Conservation (phyloP, 2,329 filamentous ascomycete genomes). For the Setomelanomma holmii region DNA sequence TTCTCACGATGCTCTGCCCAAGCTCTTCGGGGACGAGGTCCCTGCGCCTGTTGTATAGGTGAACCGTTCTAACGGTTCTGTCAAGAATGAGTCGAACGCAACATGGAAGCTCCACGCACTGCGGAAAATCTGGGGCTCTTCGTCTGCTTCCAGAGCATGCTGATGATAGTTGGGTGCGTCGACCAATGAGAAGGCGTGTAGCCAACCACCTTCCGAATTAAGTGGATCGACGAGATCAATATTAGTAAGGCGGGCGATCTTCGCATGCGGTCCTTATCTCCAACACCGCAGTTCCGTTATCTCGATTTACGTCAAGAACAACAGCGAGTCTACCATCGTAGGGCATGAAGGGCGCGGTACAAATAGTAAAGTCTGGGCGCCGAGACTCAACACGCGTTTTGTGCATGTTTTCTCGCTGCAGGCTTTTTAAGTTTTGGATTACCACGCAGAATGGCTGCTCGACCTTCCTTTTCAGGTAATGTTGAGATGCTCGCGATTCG, state of each 20-base stretch:
- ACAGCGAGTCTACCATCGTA: conserved; percentile 7
- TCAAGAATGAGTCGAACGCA: conserved; percentile 5
- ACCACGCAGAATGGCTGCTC: not conserved
- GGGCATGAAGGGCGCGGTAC: conserved; percentile 16
- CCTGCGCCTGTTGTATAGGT: no score
- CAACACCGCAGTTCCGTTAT: conserved; percentile 20
- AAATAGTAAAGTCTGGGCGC: conserved; percentile 27
- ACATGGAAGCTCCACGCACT: not conserved
- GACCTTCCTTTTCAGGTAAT: conserved; percentile 13
- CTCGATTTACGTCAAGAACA: conserved; percentile 29
- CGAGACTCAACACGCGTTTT: conserved; percentile 20
- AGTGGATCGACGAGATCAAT: conserved; percentile 20
- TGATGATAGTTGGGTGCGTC: not conserved
- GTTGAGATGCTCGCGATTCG: conserved; percentile 4
- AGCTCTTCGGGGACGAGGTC: no score
- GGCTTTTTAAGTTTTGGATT: conserved; percentile 9
- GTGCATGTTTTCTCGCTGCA: conserved; percentile 2
- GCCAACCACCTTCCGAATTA: conserved; percentile 13
- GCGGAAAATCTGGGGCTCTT: not conserved
- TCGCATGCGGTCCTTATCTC: conserved; percentile 19
- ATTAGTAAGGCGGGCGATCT: conserved; percentile 8
- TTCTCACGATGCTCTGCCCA: no score
- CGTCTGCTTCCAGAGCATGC: not conserved
- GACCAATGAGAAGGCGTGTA: conserved; percentile 9
- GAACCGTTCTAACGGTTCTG: not conserved